Base-by-base conservation (phyloP, 306 rosid genomes). In the Trichosanthes cucumerina region DNA sequence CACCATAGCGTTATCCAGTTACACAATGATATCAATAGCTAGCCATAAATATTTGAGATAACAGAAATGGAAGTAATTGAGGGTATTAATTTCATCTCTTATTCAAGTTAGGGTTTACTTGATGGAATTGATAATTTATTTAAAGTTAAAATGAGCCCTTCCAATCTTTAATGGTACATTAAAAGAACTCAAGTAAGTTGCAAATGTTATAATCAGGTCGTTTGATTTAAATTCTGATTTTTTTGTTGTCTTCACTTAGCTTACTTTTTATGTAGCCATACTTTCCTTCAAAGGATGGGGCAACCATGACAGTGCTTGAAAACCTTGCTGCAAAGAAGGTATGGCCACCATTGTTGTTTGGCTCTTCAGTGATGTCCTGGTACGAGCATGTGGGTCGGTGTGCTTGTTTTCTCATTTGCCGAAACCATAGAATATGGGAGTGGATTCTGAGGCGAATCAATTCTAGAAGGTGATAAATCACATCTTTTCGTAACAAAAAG, bases 361-460 rank as follows among this genome's bases (percentile, higher is more conserved):
- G 89, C 57, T 78, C 90, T 69, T 83, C 96, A 60, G 85, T 90
- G 26, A 89, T 92, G 96, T 89, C 97, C 52, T 90, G 97, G 97
- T 91, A 92, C 78, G 97, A 90, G 82, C 97, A 92, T 74, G 66
- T 92, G 75, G 92, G 96, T 74, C 90, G 97, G 79, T 86, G 87
- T 8, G 86, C 88, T 36, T 93, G 98, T 79, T 85, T 89, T 13
- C 7, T 92, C 59, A 47, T 83, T 49, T 93, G 96, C 88, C 89
- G 94, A 81, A 84, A 91, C 83, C 97, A 93, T 85, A 86, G 89
- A 84, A 43, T 73, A 31, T 90, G 92, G 96, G 98, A 93, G 80
- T 75, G 50, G 59, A 82, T 92, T 28, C 53, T 88, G 7, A 87
- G 86, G 81, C 79, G 86, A 79, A 23, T 88, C 54, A 80, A 86